phyloP scores from a whole-genome alignment of 306 rosid species.

The Prunus mume region DNA sequence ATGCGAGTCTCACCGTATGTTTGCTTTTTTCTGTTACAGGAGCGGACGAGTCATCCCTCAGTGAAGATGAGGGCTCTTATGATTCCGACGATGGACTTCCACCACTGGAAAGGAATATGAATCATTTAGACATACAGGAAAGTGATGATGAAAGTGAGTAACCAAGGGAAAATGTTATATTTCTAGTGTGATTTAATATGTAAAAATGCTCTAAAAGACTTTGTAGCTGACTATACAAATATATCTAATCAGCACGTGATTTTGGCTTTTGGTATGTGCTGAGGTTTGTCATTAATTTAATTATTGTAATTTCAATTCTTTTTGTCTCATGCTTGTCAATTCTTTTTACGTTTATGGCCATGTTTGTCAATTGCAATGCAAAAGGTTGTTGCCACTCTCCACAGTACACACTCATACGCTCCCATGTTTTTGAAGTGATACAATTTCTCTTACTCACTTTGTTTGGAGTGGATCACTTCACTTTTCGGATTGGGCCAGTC shows the following conservation, averaged over 20 bases:
- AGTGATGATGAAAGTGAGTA: conserved; percentile 49
- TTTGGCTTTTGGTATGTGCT: not conserved
- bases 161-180: not conserved
- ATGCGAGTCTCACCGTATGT: not conserved
- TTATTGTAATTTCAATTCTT: too few relatives aligned
- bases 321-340: too few relatives aligned
- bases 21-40: conserved; percentile 28
- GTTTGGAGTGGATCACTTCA: too few relatives aligned
- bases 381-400: too few relatives aligned
- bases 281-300: too few relatives aligned
- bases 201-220: not conserved
- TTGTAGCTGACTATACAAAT: not conserved
- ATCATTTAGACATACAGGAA: conserved; percentile 56
- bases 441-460: too few relatives aligned
- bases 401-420: too few relatives aligned
- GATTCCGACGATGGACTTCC: conserved; percentile 86
- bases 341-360: too few relatives aligned
- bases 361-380: too few relatives aligned
- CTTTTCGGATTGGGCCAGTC: too few relatives aligned
- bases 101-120: conserved; percentile 84
- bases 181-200: not conserved
- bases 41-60: conserved; percentile 24
- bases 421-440: too few relatives aligned
- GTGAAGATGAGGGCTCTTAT: conserved; percentile 41
- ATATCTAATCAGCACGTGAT: not conserved